Conservation (phyloP, 257 asterid species). For the Nicotiana sylvestris region DNA sequence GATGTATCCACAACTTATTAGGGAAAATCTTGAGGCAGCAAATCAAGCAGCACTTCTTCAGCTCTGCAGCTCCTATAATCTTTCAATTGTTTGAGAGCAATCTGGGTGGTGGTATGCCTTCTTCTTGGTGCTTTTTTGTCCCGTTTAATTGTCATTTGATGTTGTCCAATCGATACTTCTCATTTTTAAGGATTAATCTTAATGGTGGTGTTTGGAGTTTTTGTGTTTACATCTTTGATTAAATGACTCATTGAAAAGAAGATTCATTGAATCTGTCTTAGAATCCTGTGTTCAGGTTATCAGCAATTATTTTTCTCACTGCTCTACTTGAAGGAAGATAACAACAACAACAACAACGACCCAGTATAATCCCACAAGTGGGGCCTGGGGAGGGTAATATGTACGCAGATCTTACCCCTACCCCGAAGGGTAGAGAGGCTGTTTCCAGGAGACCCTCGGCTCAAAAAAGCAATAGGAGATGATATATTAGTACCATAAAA, state of each 20-base stretch:
- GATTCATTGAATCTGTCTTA: neutral
- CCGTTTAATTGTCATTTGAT: neutral
- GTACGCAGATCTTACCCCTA: too few relatives aligned
- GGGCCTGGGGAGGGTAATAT: too few relatives aligned
- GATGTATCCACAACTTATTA: slow-evolving; percentile 46
- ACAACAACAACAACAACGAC: too few relatives aligned
- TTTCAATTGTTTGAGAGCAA: slow-evolving; percentile 50
- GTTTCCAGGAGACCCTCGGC: too few relatives aligned
- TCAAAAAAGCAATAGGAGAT: too few relatives aligned
- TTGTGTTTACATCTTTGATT: neutral
- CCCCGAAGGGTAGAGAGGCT: too few relatives aligned
- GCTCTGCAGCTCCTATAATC: slow-evolving; percentile 61
- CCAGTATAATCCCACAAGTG: too few relatives aligned
- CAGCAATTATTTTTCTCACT: neutral
- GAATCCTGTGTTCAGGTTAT: neutral
- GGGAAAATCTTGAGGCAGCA: slow-evolving; percentile 57
- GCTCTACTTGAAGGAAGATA: neutral
- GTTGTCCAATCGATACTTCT: neutral
- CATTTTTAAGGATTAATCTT: neutral
- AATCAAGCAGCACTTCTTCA: slow-evolving; percentile 74
- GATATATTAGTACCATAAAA: too few relatives aligned
- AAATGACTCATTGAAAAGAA: neutral
- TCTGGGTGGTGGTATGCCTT: neutral
- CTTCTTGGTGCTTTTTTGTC: neutral
- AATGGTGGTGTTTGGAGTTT: neutral